Evolutionary conservation across 139 green algal genomes (phyloP), one percentile per base, ranked within the genome.

Genomic region (Picochlorum sp.): DNA sequence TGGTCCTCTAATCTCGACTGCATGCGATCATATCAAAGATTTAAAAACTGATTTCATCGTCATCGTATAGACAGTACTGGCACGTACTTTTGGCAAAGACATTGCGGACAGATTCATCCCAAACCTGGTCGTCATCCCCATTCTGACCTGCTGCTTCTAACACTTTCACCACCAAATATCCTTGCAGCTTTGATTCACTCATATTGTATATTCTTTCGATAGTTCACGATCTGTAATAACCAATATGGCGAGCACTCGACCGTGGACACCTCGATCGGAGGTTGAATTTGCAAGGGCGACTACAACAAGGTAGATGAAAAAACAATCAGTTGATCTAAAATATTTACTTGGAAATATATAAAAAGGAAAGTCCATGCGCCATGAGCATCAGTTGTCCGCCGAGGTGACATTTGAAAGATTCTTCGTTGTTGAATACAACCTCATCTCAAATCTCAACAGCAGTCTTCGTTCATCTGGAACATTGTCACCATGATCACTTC

Each of bases 1-100:
- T 26, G 47, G 83, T 18, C 86, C 86, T 0, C 86, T 72, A 10
- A 94, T 79, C 61, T 94, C 86, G 34, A 91, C 86, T 94, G 83
- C 74, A 73, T 11, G 30, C 3, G 15, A 68, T 58, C 20, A 52
- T 10, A 26, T 13, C 28, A 28, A 21, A 20, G 21, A 23, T n/a
- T 59, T 21, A 24, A 57, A 18, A 59, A n/a, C n/a, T 34, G n/a
- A 34, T 59, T 59, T 9, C n/a, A 59, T 26, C 26, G 15, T 26
- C 7, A 59, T 9, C n/a, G n/a, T 18, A 18, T 11, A 44, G 20
- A 59, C 9, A 18, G 30, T 34, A 15, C 13, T 15, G 8, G 15
- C 4, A 59, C 82, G 55, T 57, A 82, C 85, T 82, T 65, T 87
- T 88, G 5, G 87, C 83, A 71, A 87, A 88, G 14, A 72, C 85